phyloP scores from a whole-genome alignment of 2,329 filamentous ascomycete genomes.

The Daldinia sp. region DNA sequence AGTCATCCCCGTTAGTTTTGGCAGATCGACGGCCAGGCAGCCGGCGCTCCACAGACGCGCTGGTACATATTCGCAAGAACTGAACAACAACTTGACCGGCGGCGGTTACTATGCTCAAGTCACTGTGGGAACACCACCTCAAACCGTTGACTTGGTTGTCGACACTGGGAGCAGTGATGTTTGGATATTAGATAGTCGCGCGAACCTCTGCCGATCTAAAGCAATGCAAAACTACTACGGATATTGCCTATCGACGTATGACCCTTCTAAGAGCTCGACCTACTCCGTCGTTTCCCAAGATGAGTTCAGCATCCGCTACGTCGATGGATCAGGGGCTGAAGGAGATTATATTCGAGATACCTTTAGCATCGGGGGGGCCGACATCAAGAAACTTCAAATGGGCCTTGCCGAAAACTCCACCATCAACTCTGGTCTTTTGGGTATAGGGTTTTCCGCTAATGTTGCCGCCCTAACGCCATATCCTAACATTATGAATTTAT shows the following conservation, averaged over 20 bases:
- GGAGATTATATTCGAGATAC: conserved; percentile 68
- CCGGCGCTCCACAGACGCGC: conserved; percentile 35
- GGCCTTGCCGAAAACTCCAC: conserved; percentile 60
- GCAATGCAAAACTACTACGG: conserved; percentile 49
- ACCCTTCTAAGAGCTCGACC: conserved; percentile 57
- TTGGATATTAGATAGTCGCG: conserved; percentile 58
- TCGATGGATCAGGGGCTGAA: conserved; percentile 61
- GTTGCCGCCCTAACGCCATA: conserved; percentile 56
- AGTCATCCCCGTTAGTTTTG: conserved; percentile 42
- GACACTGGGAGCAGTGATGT: conserved; percentile 72
- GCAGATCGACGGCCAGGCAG: conserved; percentile 27
- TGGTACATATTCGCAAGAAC: conserved; percentile 47
- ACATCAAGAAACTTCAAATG: conserved; percentile 61
- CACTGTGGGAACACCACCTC: conserved; percentile 65
- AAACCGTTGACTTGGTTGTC: conserved; percentile 62
- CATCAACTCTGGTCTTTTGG: conserved; percentile 64
- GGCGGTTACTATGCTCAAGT: conserved; percentile 67
- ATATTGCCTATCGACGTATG: conserved; percentile 53
- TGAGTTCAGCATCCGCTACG: conserved; percentile 68
- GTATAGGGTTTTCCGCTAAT: conserved; percentile 64
- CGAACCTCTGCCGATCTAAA: conserved; percentile 52
- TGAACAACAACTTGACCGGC: conserved; percentile 63
- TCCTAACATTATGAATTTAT: conserved; percentile 69
- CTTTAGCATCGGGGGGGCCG: conserved; percentile 59
- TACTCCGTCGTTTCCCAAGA: conserved; percentile 53